A percentile compares a stretch with the other conserved stretches of the same genome.
Conservation (phyloP, 306 rosid genomes). For the Trifolium pratense region DNA sequence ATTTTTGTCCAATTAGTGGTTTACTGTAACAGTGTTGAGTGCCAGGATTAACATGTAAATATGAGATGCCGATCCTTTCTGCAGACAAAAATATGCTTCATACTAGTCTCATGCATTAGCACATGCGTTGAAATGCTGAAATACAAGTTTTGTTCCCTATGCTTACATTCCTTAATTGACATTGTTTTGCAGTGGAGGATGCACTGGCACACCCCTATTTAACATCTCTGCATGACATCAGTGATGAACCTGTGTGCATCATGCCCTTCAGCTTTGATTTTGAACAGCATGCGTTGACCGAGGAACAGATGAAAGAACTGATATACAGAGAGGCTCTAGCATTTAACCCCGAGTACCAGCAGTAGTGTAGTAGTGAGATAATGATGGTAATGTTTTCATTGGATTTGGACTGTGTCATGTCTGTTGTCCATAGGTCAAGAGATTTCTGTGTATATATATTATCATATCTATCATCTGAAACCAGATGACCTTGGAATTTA, state of each 20-base stretch:
- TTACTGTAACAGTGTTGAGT: neutral
- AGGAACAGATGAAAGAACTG: conserved; percentile 97
- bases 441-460: conserved; percentile 60
- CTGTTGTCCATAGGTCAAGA: conserved; percentile 49
- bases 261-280: conserved; percentile 97
- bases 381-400: conserved; percentile 2
- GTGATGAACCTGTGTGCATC: conserved; percentile 96
- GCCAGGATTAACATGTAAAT: neutral
- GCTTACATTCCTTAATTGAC: conserved; percentile 8
- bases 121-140: conserved; percentile 9
- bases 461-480: conserved; percentile 55
- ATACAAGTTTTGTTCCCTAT: neutral
- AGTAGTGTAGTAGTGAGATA: conserved; percentile 37
- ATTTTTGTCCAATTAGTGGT: neutral
- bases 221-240: conserved; percentile 94
- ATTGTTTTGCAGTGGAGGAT: conserved; percentile 69
- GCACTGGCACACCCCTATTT: conserved; percentile 95
- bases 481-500: conserved; percentile 58
- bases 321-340: conserved; percentile 94
- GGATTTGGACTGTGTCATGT: conserved; percentile 50
- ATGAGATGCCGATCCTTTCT: neutral
- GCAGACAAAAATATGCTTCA: neutral
- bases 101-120: neutral
- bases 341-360: conserved; percentile 88
- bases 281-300: conserved; percentile 90